These are phyloP conservation scores for Xerocomellus intermedius DNA, from an alignment of 768 basidiomycete genomes.

Conservation along the genomic window DNA sequence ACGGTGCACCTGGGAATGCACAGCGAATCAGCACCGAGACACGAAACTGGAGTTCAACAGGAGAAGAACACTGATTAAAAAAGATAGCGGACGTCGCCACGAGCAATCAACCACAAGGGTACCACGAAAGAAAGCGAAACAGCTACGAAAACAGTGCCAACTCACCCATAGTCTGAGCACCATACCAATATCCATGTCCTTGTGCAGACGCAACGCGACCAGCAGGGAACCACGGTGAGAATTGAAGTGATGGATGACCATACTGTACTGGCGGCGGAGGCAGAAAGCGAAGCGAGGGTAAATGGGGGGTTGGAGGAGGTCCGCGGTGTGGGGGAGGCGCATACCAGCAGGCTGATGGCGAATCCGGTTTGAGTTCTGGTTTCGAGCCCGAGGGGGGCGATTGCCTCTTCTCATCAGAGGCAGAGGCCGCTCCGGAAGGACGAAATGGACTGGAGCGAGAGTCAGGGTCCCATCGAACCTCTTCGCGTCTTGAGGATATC, in stretches of 20 bases:
- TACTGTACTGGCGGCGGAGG: slow-evolving; percentile 12
- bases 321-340: slow-evolving; percentile 7
- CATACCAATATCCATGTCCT: slow-evolving; percentile 24
- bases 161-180: slow-evolving; percentile 20
- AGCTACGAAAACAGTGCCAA: slow-evolving; percentile 3
- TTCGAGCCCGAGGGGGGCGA: slow-evolving; percentile 1
- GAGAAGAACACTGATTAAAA: neutral
- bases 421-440: neutral
- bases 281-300: slow-evolving; percentile 11
- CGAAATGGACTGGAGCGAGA: neutral
- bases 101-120: neutral
- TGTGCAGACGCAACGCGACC: slow-evolving; percentile 9
- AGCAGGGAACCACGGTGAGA: slow-evolving; percentile 16
- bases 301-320: neutral
- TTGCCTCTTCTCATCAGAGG: neutral
- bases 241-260: slow-evolving; percentile 13
- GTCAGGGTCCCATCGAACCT: slow-evolving; percentile 19
- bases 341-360: slow-evolving; percentile 9
- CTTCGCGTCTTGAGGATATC: neutral
- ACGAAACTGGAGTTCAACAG: neutral
- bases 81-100: neutral
- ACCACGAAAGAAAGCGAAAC: neutral
- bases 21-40: slow-evolving; percentile 9
- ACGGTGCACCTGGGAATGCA: slow-evolving; percentile 14
- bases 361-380: slow-evolving; percentile 9